Evolutionary conservation across 2,329 filamentous ascomycete species (phyloP).

Genomic region (Acarospora socialis): DNA sequence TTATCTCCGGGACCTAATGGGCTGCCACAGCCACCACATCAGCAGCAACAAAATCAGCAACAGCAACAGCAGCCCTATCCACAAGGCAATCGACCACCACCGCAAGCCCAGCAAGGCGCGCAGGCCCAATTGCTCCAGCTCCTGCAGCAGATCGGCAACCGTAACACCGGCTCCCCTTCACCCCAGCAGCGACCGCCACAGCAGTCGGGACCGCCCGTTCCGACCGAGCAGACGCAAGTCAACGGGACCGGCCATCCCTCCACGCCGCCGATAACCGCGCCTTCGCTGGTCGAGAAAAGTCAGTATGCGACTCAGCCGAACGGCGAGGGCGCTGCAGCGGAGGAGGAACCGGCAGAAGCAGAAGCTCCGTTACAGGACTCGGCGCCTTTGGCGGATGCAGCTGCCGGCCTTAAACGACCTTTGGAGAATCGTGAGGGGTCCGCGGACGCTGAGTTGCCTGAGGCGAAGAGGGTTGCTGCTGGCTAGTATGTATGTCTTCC

Average conservation of each 20-base stretch:
- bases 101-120: background rate
- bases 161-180: background rate
- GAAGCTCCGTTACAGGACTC: no score
- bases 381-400: no score
- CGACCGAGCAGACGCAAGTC: background rate
- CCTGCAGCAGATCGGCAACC: background rate
- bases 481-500: no score
- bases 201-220: background rate
- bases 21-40: background rate
- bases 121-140: background rate
- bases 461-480: constrained; percentile 8
- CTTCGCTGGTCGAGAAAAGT: no score
- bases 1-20: no score
- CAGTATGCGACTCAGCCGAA: no score
- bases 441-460: constrained; percentile 1
- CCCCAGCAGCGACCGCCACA: background rate
- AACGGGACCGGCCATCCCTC: no score
- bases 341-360: no score
- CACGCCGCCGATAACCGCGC: no score
- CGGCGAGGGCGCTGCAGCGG: no score
- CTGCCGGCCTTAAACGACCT: constrained; percentile 3
- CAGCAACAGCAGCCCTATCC: background rate
- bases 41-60: background rate
- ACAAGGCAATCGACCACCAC: background rate
- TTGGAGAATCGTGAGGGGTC: constrained; percentile 4